Evolutionary conservation across 2,329 filamentous ascomycete species (phyloP).

Genomic region (Colletotrichum gigasporum): DNA sequence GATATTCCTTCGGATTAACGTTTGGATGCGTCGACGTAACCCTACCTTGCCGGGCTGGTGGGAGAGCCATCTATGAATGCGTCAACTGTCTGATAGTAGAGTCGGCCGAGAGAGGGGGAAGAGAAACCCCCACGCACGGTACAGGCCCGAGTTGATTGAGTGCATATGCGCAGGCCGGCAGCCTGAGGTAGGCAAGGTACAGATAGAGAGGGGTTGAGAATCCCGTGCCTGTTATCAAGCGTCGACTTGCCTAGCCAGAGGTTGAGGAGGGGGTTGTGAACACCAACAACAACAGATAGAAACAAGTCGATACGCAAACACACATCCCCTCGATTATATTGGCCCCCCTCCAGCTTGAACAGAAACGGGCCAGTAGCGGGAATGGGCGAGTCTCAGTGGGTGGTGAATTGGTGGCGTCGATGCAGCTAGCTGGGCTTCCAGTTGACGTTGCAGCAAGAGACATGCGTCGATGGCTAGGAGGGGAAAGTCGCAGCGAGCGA

Average conservation of each 20-base stretch:
- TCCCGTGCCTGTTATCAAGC: background rate
- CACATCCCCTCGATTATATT: background rate
- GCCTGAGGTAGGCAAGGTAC: too few species aligned
- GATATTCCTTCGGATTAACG: background rate
- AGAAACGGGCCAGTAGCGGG: conserved; percentile 1
- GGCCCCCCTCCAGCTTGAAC: background rate
- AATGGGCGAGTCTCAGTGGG: conserved; percentile 10
- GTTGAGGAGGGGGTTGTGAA: background rate
- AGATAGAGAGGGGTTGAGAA: background rate
- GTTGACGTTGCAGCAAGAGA: background rate
- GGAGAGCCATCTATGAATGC: background rate
- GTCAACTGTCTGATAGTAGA: background rate
- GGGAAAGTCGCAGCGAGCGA: conserved; percentile 16
- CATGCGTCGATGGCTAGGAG: background rate
- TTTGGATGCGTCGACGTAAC: conserved; percentile 12
- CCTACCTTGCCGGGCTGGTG: conserved; percentile 15
- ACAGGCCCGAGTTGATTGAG: background rate
- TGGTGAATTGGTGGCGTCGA: background rate
- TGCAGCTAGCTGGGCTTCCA: conserved; percentile 6
- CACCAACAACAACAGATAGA: background rate
- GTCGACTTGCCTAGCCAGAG: background rate
- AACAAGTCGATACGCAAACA: conserved; percentile 9
- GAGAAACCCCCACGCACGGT: conserved; percentile 16
- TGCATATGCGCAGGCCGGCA: conserved; percentile 2
- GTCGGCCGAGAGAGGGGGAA: background rate